These are phyloP conservation scores for Neurospora sp. DNA, from an alignment of 495 filamentous ascomycete genomes.

Conservation along the genomic window DNA sequence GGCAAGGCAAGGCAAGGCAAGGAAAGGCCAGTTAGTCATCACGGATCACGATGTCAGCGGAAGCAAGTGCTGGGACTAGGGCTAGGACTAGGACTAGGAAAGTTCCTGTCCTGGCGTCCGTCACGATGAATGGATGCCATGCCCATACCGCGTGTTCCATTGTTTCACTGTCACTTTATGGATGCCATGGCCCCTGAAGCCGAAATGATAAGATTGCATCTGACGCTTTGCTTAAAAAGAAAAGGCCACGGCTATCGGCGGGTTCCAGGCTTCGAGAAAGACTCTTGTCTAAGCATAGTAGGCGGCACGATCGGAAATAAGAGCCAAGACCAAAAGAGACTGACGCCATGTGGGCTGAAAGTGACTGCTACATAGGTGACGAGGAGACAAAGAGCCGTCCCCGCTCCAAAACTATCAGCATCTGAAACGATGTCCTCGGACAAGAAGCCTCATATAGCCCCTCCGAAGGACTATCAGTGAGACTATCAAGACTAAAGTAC, in stretches of 20 bases:
- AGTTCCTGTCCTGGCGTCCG: not conserved
- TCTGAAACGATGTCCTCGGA: not conserved
- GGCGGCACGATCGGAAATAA: not conserved
- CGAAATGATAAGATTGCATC: not conserved
- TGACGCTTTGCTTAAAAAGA: not conserved
- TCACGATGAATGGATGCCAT: not conserved
- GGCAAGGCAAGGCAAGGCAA: not conserved
- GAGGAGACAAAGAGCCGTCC: not conserved
- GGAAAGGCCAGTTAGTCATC: not conserved
- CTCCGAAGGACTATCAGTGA: not conserved
- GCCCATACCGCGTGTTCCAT: not conserved
- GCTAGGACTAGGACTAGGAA: not conserved
- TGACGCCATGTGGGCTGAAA: not conserved
- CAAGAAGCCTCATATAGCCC: not conserved
- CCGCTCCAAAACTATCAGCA: not conserved
- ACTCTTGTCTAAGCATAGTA: not conserved
- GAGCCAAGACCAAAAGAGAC: not conserved
- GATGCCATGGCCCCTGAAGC: not conserved
- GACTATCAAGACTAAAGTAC: too few relatives aligned
- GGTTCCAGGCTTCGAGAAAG: not conserved
- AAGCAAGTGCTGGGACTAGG: not conserved
- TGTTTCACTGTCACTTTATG: not conserved
- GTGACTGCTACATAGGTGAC: not conserved
- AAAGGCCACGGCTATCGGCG: not conserved
- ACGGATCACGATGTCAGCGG: not conserved